Conservation (phyloP, 1,284 basidiomycete genomes). For the Malassezia japonica region DNA sequence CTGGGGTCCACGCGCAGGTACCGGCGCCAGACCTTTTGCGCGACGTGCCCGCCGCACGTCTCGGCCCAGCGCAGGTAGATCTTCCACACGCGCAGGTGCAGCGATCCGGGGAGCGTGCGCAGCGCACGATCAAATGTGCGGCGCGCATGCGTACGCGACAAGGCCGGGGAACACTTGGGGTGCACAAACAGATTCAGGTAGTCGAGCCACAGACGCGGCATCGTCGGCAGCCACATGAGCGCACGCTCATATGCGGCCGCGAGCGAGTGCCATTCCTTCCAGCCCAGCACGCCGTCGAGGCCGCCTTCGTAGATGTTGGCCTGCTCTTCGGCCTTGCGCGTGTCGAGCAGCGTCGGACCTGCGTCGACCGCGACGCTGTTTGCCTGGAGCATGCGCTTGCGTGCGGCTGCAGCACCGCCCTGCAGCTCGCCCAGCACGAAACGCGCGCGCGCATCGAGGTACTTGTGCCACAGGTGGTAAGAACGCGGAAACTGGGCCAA, state of each 20-base stretch:
- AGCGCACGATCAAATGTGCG: constrained; percentile 89
- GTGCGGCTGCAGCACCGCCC: constrained; percentile 46
- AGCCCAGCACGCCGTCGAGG: constrained; percentile 76
- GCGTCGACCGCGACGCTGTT: constrained; percentile 56
- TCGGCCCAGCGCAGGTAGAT: constrained; percentile 92
- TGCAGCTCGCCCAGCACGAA: constrained; percentile 69
- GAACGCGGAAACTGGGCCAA: constrained; percentile 75
- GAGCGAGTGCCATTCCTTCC: constrained; percentile 85
- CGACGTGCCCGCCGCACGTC: constrained; percentile 68
- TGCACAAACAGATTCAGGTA: constrained; percentile 85
- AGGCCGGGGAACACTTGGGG: constrained; percentile 70
- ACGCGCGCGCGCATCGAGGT: constrained; percentile 69
- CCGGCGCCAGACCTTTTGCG: constrained; percentile 76
- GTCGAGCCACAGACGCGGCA: constrained; percentile 87
- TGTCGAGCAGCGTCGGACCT: constrained; percentile 38
- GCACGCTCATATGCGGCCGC: constrained; percentile 83
- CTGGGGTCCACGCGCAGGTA: constrained; percentile 60
- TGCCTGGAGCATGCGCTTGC: constrained; percentile 49
- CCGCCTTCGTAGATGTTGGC: constrained; percentile 69
- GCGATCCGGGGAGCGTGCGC: constrained; percentile 80
- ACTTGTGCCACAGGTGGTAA: constrained; percentile 91
- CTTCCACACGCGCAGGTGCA: constrained; percentile 90
- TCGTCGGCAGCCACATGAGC: constrained; percentile 84
- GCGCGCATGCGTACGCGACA: constrained; percentile 81
- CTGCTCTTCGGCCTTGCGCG: constrained; percentile 56